Base-by-base conservation (phyloP, 352 stramenopile species). In the Phytopythium boreale region DNA sequence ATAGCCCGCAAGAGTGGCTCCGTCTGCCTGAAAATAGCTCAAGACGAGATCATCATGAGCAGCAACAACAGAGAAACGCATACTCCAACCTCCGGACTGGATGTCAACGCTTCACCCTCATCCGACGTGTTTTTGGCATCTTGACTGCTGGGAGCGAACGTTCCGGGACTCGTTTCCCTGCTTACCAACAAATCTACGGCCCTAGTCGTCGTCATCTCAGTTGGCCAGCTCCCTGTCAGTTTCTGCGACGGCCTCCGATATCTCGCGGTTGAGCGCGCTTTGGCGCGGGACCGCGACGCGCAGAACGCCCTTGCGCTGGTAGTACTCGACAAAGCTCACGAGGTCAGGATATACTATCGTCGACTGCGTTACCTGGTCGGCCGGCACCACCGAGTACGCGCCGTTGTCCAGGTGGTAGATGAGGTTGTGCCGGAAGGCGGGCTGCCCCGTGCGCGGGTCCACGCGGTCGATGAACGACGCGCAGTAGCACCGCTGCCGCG, bases 251-350 rank as follows among this genome's bases (percentile, higher is more conserved):
- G n/a, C 63, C 49, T 52, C 56, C 15, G 82, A 90, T 22, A 89
- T 90, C 69, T 83, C 69, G 27, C 82, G 75, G 51, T 90, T 90
- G 31, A 90, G 58, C 27, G 82, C 64, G 3, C 49, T 72, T 19
- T 79, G 66, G 8, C 80, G 69, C 27, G 80, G 65, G 17, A 92
- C 73, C 24, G 84, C 74, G 26, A 76, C 66, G 29, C 71, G 74
- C 12, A 92, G 56, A 36, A 91, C 71, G 29, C 82, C 80, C 47
- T 87, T 87, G 61, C 83, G 80, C 62, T 92, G 84, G 50, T 89
- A 92, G 31, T 84, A 70, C 52, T 89, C 84, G 19, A 92, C 80
- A 44, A 92, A 90, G 62, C 82, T 92, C 62, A 88, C 76, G 66
- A 92, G 76, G 43, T 92, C 82, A 2, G 82, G 76, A 62, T 79